A percentile compares a stretch with the other conserved stretches of the same genome.
phyloP scores from a whole-genome alignment of 768 basidiomycete species.

The Grammothele lineata region DNA sequence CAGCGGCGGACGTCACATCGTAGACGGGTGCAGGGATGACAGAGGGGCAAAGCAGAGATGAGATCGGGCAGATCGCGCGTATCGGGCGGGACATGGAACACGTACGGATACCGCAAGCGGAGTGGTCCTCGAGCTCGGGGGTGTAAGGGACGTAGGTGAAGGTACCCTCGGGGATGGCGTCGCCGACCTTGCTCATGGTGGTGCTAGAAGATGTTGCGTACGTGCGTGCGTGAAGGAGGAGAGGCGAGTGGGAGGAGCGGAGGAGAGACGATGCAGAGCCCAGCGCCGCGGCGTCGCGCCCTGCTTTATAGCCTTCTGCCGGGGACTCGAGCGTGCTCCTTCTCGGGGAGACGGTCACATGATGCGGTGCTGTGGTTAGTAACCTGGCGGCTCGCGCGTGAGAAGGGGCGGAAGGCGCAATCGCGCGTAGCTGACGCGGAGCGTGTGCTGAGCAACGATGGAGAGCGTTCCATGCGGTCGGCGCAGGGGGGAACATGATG shows the following conservation, averaged over 20 bases:
- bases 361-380: neutral
- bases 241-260: neutral
- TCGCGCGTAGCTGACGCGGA: too few species aligned
- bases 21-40: too few species aligned
- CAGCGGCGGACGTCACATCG: too few species aligned
- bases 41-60: too few species aligned
- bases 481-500: too few species aligned
- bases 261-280: neutral
- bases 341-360: neutral
- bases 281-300: neutral
- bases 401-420: too few species aligned
- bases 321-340: neutral
- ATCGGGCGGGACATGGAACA: constrained; percentile 6
- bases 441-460: too few species aligned
- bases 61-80: neutral
- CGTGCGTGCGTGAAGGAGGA: neutral
- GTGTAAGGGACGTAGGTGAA: constrained; percentile 56
- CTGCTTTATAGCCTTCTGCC: neutral
- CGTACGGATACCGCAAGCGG: constrained; percentile 64
- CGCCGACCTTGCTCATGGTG: constrained; percentile 38
- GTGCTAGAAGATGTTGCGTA: neutral
- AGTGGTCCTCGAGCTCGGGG: constrained; percentile 59
- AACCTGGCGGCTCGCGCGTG: neutral
- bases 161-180: constrained; percentile 41
- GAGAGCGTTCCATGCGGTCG: too few species aligned